Evolutionary conservation across 441 rosid genomes (phyloP).

Genomic region (Omphalea diandra): DNA sequence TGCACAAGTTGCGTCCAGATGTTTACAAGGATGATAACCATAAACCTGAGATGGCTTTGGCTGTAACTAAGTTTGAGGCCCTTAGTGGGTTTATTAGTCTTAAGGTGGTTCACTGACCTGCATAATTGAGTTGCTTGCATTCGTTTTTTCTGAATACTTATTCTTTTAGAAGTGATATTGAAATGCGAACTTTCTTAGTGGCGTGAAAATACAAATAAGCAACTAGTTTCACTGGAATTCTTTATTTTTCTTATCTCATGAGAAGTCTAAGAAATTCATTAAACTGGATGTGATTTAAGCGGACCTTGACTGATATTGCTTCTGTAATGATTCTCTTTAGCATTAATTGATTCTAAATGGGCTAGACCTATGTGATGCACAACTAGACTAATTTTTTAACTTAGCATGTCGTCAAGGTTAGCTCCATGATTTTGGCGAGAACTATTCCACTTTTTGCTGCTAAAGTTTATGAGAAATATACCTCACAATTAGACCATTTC

Average conservation of each 20-base stretch:
- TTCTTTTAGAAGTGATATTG: background rate
- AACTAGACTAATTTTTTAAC: background rate
- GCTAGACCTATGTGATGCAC: background rate
- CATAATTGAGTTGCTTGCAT: background rate
- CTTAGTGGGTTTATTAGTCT: conserved; percentile 74
- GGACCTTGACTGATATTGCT: background rate
- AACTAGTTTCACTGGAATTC: background rate
- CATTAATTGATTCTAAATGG: background rate
- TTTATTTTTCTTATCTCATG: background rate
- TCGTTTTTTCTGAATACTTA: background rate
- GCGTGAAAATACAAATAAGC: background rate
- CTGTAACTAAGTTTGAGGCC: conserved; percentile 81
- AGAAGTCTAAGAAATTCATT: background rate
- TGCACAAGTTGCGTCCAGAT: conserved; percentile 72
- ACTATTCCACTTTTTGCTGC: background rate
- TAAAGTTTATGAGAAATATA: background rate
- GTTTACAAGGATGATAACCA: conserved; percentile 79
- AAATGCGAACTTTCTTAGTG: background rate
- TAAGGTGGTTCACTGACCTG: conserved; percentile 41
- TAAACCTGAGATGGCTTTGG: conserved; percentile 99
- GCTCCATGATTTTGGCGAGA: background rate
- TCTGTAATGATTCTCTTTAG: too few species aligned
- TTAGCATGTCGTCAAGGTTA: background rate
- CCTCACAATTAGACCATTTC: too few species aligned
- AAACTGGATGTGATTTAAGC: background rate